phyloP scores from a whole-genome alignment of 768 basidiomycete species.

The Hemileccinum impolitum region DNA sequence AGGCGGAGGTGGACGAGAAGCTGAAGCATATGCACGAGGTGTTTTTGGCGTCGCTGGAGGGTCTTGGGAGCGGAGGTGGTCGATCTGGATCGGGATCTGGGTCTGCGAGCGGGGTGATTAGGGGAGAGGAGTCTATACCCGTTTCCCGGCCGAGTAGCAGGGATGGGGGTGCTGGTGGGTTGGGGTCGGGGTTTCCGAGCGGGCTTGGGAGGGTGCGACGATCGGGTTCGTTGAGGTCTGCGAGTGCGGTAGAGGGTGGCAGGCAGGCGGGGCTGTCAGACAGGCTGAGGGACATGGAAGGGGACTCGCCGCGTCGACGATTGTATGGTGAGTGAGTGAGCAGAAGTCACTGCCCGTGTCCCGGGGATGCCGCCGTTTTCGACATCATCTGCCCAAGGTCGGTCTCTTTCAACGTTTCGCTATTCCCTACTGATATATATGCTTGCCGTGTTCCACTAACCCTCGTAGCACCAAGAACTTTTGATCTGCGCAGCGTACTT shows the following conservation, averaged over 20 bases:
- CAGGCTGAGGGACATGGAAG: slow-evolving; percentile 32
- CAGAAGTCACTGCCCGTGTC: no score
- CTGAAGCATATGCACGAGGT: slow-evolving; percentile 64
- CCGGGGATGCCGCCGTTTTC: no score
- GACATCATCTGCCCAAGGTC: no score
- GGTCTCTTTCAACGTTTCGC: no score
- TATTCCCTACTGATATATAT: no score
- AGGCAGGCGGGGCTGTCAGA: slow-evolving; percentile 38
- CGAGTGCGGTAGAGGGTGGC: slow-evolving; percentile 24
- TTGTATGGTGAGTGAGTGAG: slow-evolving; percentile 6
- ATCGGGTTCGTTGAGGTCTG: slow-evolving; percentile 32
- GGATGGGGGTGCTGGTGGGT: slow-evolving; percentile 1
- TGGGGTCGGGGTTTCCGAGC: slow-evolving; percentile 13
- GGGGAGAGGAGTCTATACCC: slow-evolving; percentile 5
- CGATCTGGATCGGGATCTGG: slow-evolving; percentile 19
- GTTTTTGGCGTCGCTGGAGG: slow-evolving; percentile 63
- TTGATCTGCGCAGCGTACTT: no score
- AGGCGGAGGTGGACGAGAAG: slow-evolving; percentile 62
- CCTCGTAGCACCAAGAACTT: no score
- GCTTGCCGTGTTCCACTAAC: no score
- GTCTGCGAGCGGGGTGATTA: slow-evolving; percentile 8
- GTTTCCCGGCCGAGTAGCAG: slow-evolving; percentile 11
- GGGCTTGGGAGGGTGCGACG: slow-evolving; percentile 22
- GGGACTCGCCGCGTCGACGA: slow-evolving; percentile 17
- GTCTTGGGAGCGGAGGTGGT: slow-evolving; percentile 42